These are phyloP conservation scores for Colletotrichum zoysiae DNA, from an alignment of 2,329 filamentous ascomycete species.

Conservation along the genomic window DNA sequence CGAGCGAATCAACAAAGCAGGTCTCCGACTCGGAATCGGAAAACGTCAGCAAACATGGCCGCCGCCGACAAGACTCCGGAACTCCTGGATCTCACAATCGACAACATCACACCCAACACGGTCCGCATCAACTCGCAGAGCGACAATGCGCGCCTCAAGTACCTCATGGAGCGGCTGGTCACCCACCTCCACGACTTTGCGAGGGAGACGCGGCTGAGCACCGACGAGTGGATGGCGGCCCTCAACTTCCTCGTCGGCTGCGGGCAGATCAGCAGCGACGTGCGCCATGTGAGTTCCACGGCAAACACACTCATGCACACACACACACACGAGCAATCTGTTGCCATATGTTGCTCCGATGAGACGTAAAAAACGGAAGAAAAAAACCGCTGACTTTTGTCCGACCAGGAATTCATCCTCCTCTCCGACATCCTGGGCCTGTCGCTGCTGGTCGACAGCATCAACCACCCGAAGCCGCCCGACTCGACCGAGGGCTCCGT, in stretches of 20 bases:
- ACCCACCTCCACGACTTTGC: constrained; percentile 82
- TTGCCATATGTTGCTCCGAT: too few relatives aligned
- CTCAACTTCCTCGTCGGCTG: constrained; percentile 76
- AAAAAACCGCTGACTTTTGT: background rate
- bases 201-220: constrained; percentile 78
- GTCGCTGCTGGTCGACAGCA: constrained; percentile 79
- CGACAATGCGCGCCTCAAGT: constrained; percentile 71
- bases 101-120: constrained; percentile 81
- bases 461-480: constrained; percentile 80
- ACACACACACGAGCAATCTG: too few relatives aligned
- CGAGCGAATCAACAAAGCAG: background rate
- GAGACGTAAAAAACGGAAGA: background rate
- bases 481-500: constrained; percentile 79
- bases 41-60: constrained; percentile 22
- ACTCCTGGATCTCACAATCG: constrained; percentile 76
- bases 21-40: background rate
- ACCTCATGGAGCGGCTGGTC: constrained; percentile 77
- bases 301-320: too few relatives aligned
- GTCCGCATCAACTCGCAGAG: constrained; percentile 77
- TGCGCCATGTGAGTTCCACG: constrained; percentile 68
- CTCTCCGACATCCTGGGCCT: constrained; percentile 81
- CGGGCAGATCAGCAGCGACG: constrained; percentile 76
- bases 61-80: constrained; percentile 51
- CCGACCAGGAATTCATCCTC: constrained; percentile 76
- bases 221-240: constrained; percentile 79